These are phyloP conservation scores for Petunia secreta DNA, from an alignment of 257 asterid species.

Conservation along the genomic window DNA sequence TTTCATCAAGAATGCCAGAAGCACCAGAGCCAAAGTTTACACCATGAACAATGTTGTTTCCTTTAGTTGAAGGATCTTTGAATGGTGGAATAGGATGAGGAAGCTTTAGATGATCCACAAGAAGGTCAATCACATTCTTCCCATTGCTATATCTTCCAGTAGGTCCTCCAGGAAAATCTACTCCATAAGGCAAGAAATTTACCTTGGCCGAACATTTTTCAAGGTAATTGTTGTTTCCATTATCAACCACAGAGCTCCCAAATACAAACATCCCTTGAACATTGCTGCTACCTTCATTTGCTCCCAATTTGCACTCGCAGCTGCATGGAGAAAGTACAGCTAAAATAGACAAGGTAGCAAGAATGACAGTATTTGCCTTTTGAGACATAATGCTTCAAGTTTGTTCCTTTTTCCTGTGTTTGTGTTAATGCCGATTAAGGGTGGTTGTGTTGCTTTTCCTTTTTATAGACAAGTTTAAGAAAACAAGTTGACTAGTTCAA, in stretches of 20 bases:
- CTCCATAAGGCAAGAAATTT: slow-evolving; percentile 64
- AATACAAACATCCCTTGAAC: slow-evolving; percentile 70
- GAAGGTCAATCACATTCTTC: slow-evolving; percentile 53
- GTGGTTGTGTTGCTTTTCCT: too few species aligned
- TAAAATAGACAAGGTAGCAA: too few species aligned
- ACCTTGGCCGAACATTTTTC: slow-evolving; percentile 54
- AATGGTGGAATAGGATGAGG: slow-evolving; percentile 57
- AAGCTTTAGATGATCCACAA: slow-evolving; percentile 50
- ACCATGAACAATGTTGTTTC: slow-evolving; percentile 52
- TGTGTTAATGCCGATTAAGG: too few species aligned
- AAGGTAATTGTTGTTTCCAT: slow-evolving; percentile 77
- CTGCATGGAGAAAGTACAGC: too few species aligned
- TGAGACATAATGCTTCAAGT: too few species aligned
- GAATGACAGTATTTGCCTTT: too few species aligned
- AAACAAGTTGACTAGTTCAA: too few species aligned
- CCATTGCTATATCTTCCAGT: slow-evolving; percentile 76
- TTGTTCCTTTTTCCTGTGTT: too few species aligned
- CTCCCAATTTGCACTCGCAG: too few species aligned
- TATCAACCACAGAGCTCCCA: slow-evolving; percentile 79
- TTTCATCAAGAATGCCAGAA: slow-evolving; percentile 70
- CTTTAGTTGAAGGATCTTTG: slow-evolving; percentile 61
- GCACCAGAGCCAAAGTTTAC: slow-evolving; percentile 79
- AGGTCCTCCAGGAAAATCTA: slow-evolving; percentile 58
- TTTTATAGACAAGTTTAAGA: too few species aligned
- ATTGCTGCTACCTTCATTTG: slow-evolving; percentile 25